A percentile compares a stretch with the other conserved stretches of the same genome.
Evolutionary conservation across 768 basidiomycete species (phyloP).

Genomic region (Ramaria sp.): DNA sequence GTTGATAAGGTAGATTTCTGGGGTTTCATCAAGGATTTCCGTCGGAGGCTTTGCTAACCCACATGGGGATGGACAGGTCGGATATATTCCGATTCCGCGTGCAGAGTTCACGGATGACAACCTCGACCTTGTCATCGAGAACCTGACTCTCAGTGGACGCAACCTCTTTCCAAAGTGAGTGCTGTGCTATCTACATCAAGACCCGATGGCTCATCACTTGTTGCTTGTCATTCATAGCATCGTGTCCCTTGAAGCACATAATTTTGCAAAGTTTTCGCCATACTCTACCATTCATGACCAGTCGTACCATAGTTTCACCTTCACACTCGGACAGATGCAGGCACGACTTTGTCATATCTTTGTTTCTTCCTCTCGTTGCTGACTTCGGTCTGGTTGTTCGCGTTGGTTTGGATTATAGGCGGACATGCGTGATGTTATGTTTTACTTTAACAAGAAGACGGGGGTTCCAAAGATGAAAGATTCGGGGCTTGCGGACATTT

Average conservation of each 20-base stretch:
- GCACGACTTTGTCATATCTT: background rate
- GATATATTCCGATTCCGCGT: constrained; percentile 83
- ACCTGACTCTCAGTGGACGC: constrained; percentile 75
- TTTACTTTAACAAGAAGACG: constrained; percentile 81
- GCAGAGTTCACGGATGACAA: constrained; percentile 86
- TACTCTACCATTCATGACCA: constrained; percentile 51
- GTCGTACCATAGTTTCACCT: constrained; percentile 57
- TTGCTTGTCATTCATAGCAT: constrained; percentile 16
- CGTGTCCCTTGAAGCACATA: constrained; percentile 63
- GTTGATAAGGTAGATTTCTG: constrained; percentile 50
- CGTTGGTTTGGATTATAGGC: constrained; percentile 23
- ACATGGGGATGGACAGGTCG: constrained; percentile 39
- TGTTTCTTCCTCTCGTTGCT: background rate
- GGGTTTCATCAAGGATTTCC: background rate
- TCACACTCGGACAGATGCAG: constrained; percentile 79
- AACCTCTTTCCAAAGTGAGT: constrained; percentile 74
- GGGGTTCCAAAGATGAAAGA: constrained; percentile 75
- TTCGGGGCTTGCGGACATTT: constrained; percentile 75
- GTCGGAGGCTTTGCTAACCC: background rate
- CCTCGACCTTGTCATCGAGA: constrained; percentile 88
- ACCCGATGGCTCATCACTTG: background rate
- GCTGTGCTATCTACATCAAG: background rate
- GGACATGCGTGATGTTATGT: constrained; percentile 88
- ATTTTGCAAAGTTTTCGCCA: constrained; percentile 78
- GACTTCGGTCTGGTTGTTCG: background rate